Evolutionary conservation across 23 red algal genomes (phyloP).

Genomic region (Gracilaria vermiculophylla): DNA sequence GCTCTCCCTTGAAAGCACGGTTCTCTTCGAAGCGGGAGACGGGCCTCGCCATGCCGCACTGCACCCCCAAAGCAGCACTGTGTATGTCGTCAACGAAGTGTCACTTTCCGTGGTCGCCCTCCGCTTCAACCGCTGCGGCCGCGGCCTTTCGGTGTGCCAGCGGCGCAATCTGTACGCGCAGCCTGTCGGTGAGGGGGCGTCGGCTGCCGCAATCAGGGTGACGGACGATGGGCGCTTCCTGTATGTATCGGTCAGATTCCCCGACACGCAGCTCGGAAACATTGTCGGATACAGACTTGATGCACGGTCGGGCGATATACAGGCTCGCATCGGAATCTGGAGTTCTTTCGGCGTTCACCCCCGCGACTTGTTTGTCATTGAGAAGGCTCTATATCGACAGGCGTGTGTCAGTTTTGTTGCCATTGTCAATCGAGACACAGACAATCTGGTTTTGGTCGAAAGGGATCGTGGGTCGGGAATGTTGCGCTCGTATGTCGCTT

Average conservation of each 20-base stretch:
- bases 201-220: conserved; percentile 35
- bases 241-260: conserved; percentile 18
- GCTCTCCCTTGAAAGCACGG: neutral
- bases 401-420: conserved; percentile 22
- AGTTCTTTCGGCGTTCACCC: conserved; percentile 21
- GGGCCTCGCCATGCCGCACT: conserved; percentile 13
- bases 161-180: neutral
- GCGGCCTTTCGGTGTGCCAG: neutral
- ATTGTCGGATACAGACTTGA: conserved; percentile 33
- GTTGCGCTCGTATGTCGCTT: neutral
- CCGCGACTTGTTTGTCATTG: conserved; percentile 42
- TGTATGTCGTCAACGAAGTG: conserved; percentile 57
- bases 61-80: neutral
- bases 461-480: neutral
- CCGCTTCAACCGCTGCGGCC: neutral
- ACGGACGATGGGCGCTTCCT: conserved; percentile 36
- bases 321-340: conserved; percentile 8
- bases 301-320: neutral
- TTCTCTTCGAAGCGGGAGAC: conserved; percentile 2
- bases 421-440: conserved; percentile 44
- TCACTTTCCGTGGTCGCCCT: neutral
- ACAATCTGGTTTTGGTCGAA: conserved; percentile 35
- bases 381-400: neutral
- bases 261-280: neutral
- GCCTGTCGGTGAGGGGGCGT: neutral